phyloP scores from a whole-genome alignment of 495 filamentous ascomycete genomes.

The Tirmania nivea region DNA sequence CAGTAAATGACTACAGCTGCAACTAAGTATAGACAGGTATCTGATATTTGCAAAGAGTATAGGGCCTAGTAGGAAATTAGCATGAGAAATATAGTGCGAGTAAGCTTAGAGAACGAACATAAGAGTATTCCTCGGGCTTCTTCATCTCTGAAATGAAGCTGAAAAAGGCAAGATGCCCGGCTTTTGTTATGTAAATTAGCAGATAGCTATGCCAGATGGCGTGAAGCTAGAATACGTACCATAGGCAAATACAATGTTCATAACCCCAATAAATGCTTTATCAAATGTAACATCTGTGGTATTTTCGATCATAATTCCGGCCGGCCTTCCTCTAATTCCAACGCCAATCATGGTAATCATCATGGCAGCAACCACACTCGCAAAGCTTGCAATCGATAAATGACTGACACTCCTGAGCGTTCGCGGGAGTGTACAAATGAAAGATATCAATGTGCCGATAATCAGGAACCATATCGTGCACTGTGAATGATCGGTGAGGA shows the following conservation, averaged over 20 bases:
- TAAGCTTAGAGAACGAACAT: conserved; percentile 15
- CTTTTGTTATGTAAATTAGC: conserved; percentile 11
- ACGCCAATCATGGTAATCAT: conserved; percentile 45
- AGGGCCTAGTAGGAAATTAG: conserved; percentile 26
- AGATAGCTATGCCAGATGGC: not conserved
- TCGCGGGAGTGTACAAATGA: conserved; percentile 40
- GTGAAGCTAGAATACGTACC: conserved; percentile 14
- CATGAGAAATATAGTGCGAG: not conserved
- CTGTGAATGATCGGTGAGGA: conserved; percentile 36
- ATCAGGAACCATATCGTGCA: conserved; percentile 49
- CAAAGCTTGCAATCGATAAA: conserved; percentile 42
- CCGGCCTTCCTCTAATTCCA: conserved; percentile 3
- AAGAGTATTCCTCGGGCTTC: conserved; percentile 40
- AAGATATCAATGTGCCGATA: conserved; percentile 39
- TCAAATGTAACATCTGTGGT: conserved; percentile 13
- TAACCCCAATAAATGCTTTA: conserved; percentile 39
- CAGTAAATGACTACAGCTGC: conserved; percentile 49
- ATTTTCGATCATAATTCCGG: conserved; percentile 6
- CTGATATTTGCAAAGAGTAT: conserved; percentile 38
- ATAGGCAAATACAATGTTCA: conserved; percentile 58
- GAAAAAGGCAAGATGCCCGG: conserved; percentile 54
- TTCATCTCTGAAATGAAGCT: conserved; percentile 60
- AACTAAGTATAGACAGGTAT: conserved; percentile 45
- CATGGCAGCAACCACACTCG: conserved; percentile 38
- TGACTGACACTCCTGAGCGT: conserved; percentile 38